Base-by-base conservation (phyloP, 2,329 filamentous ascomycete species). In the Colletotrichum phormii region DNA sequence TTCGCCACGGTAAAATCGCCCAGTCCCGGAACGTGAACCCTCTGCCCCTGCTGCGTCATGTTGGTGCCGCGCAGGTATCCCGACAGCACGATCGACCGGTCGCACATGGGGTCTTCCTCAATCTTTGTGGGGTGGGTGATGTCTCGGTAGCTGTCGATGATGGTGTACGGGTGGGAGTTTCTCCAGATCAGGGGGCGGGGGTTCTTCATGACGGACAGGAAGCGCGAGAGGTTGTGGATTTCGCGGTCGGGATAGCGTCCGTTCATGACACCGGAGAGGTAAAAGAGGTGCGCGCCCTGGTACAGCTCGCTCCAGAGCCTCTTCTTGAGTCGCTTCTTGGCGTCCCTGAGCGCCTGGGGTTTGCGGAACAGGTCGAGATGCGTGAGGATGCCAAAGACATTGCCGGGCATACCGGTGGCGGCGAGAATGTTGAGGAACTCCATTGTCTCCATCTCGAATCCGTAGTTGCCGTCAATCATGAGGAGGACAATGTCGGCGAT, bases 371-470 rank as follows among this genome's bases (percentile, higher is more conserved):
- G 87, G 81, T 99, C 97, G 73, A 99, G 87, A 86, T 99, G 97
- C 18, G 97, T 98, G 57, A 99, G 89, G 70, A 99, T 95, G 64
- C 97, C 97, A 80, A 99, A 98, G 49, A 99, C 95, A 78, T 99
- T 99, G 76, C 97, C 96, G 0, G 97, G 97, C 96, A 99, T 98
- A 82, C 97, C 97, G 35, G 94, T 97, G 2, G 95, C 91, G n/a
- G 94, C 93, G 63, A 99, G 87, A 22, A 98, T 92, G 78, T 98
- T 98, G 79, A 99, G 86, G 74, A 99, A 99, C 84, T 99, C 97
- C 97, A 99, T 99, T 0, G 97, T 99, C 88, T 99, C 97, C 97
- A 99, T 99, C 84, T 99, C 97, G 80, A 99, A 99, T 15, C 97
- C 97, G 79, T 94, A 99, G 84, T 98, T 98, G 68, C 97, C 97